These are phyloP conservation scores for Penicillium frequentans DNA, from an alignment of 2,329 filamentous ascomycete species.

Conservation along the genomic window DNA sequence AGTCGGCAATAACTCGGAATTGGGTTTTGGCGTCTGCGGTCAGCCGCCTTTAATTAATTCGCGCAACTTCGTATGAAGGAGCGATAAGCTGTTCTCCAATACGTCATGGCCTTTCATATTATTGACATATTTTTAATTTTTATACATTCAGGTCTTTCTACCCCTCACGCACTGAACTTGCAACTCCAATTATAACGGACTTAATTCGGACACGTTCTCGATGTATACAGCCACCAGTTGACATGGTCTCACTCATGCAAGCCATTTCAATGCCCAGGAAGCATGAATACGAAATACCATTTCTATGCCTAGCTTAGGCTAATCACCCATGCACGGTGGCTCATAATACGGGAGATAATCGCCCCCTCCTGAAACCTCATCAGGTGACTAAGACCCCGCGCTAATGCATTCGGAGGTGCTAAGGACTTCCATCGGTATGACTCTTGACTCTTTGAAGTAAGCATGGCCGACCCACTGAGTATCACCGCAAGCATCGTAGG, in stretches of 20 bases:
- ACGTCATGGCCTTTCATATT: too few species aligned
- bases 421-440: not conserved
- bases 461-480: constrained; percentile 10
- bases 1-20: not conserved
- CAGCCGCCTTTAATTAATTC: not conserved
- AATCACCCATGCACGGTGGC: not conserved
- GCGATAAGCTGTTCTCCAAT: too few species aligned
- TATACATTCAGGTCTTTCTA: too few species aligned
- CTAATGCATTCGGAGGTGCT: not conserved
- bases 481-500: constrained; percentile 2
- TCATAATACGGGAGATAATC: not conserved
- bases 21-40: not conserved
- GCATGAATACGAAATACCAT: not conserved
- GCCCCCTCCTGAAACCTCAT: not conserved
- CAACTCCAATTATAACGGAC: too few species aligned
- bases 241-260: not conserved
- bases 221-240: too few species aligned
- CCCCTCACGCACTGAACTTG: too few species aligned
- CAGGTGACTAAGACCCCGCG: not conserved
- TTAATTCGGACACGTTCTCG: too few species aligned
- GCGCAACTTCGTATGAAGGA: not conserved
- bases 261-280: not conserved
- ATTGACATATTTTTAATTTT: too few species aligned
- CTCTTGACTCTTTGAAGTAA: not conserved
- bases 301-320: not conserved